Evolutionary conservation across 2,329 filamentous ascomycete genomes (phyloP), one percentile per base, ranked within the genome.

Genomic region (Parasarocladium wereldwijsianum): DNA sequence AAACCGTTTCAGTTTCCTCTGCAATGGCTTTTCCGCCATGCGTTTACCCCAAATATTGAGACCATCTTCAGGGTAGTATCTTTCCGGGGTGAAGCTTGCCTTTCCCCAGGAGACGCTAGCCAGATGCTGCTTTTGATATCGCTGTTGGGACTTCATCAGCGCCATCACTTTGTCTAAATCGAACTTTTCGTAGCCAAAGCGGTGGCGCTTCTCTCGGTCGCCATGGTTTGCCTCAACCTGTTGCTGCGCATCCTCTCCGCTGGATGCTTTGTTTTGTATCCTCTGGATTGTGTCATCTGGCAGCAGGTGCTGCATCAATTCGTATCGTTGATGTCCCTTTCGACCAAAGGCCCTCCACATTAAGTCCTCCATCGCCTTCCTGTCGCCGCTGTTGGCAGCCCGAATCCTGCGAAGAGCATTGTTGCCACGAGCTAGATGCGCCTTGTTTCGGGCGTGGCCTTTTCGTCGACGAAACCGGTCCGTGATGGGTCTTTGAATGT

Each of bases 11-110:
- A 51, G 41, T 35, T 63, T 64, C 8, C 54, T 55, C n/a, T 55
- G 50, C 6, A 49, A 40, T 1, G 61, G 41, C 24, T 47, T 57
- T 5, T 49, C 38, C 3, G 53, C 35, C 2, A 61, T 46, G 0
- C 58, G 58, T 2, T 55, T 54, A 3, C 63, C 66, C 60, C 66
- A 76, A 5, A 55, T 51, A 28, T 64, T 69, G n/a, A n/a, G n/a
- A n/a, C n/a, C n/a, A n/a, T n/a, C n/a, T n/a, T n/a, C n/a, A n/a
- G n/a, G n/a, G n/a, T n/a, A n/a, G n/a, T n/a, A n/a, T n/a, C n/a
- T n/a, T n/a, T n/a, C n/a, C 40, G 1, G 62, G 58, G 12, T 59
- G 38, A 5, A 57, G 26, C 7, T 18, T 30, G 28, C 20, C 19
- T n/a, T n/a, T n/a, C n/a, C n/a, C n/a, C n/a, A n/a, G n/a, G n/a